These are phyloP conservation scores for Fusarium pseudoanthophilum DNA, from an alignment of 2,329 filamentous ascomycete genomes.

Conservation along the genomic window DNA sequence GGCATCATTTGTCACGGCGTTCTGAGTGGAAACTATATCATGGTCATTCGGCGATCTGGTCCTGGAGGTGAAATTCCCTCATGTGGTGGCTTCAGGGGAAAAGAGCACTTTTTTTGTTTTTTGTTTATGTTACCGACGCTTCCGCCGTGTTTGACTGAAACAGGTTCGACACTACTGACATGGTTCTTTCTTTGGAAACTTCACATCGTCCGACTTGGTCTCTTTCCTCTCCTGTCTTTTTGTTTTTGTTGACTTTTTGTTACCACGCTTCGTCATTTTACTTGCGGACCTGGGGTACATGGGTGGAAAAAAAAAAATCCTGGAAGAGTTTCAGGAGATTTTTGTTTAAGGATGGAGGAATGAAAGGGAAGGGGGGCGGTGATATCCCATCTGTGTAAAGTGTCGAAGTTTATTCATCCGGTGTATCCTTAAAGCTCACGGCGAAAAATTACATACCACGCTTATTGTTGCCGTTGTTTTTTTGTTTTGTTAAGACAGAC, in stretches of 20 bases:
- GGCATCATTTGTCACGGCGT: constrained; percentile 56
- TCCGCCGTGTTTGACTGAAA: constrained; percentile 29
- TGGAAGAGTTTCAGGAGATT: constrained; percentile 21
- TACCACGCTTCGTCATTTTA: constrained; percentile 25
- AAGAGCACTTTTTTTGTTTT: constrained; percentile 45
- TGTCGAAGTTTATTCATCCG: constrained; percentile 35
- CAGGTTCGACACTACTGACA: constrained; percentile 27
- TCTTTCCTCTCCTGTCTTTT: constrained; percentile 34
- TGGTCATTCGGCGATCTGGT: constrained; percentile 54
- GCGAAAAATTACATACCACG: constrained; percentile 47
- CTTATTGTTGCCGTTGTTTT: constrained; percentile 25
- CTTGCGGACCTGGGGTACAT: constrained; percentile 24
- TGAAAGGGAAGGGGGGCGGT: constrained; percentile 4
- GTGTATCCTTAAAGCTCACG: constrained; percentile 44
- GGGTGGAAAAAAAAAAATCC: constrained; percentile 7
- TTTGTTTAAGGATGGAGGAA: constrained; percentile 35
- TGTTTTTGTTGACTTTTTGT: constrained; percentile 14
- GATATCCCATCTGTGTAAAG: constrained; percentile 36
- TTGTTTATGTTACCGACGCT: constrained; percentile 36
- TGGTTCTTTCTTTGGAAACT: constrained; percentile 25
- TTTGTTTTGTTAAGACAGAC: constrained; percentile 31
- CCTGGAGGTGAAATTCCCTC: constrained; percentile 44
- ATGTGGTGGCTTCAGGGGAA: constrained; percentile 48
- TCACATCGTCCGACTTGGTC: constrained; percentile 19
- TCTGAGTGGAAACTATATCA: constrained; percentile 54